Evolutionary conservation across 192 early-diverging fungal species (phyloP), one percentile per base, ranked within the genome.

Genomic region (Coemansia sp.): DNA sequence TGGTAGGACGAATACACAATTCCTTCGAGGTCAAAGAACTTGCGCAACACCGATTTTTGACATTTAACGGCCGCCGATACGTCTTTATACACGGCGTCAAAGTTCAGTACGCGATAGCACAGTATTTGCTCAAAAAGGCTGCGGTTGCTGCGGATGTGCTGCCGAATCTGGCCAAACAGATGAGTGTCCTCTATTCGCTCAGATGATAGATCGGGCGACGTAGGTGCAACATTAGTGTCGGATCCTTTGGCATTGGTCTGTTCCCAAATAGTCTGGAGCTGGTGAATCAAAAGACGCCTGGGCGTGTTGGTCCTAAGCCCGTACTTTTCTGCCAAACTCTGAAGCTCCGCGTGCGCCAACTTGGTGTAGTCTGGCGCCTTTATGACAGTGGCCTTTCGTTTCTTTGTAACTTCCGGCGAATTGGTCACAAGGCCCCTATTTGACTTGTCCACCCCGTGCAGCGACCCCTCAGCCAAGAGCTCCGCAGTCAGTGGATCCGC

Each of bases 71-170:
- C 40, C 3, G 16, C 27, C 13, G 40, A 63, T 14, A 76, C 39
- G 19, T 31, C 34, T 37, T 64, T 51, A 21, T 76, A 76, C 14
- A 67, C 65, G 5, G 6, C 21, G 8, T 70, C 64, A 53, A 76
- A 76, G 42, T 76, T 60, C 39, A 76, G 42, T 7, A 76, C 74
- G 3, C 60, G 63, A 40, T 76, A 76, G 61, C 74, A 76, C 14
- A 76, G 29, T 14, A 76, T 63, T 19, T 63, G 48, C 45, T 70
- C 74, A 35, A 59, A 70, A 44, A 76, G 10, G 31, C 19, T 45
- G 17, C 27, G 41, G 27, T 67, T 50, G 45, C 60, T 59, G n/a
- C 74, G 74, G 41, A 76, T 76, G 35, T 50, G 57, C 31, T 54
- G 53, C 6, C 68, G 60, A 24, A 76, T 13, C 31, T 37, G 59